phyloP scores from a whole-genome alignment of 208 protist genomes.

The Wallacemonas sp. region DNA sequence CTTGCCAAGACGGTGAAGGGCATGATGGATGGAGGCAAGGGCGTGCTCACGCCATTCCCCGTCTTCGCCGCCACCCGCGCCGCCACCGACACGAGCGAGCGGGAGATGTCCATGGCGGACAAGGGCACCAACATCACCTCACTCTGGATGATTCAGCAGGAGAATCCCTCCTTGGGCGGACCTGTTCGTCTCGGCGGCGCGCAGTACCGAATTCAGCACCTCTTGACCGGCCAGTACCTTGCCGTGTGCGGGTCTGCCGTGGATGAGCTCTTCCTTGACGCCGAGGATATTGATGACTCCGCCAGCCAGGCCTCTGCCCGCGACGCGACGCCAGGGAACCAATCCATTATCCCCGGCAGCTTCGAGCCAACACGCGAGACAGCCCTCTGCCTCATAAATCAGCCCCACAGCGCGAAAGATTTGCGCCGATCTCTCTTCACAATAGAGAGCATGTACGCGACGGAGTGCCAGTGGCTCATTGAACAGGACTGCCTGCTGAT shows the following conservation, averaged over 20 bases:
- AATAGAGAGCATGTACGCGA: conserved; percentile 57
- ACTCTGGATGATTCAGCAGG: conserved; percentile 72
- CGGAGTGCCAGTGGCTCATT: conserved; percentile 54
- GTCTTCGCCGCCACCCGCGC: conserved; percentile 27
- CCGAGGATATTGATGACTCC: conserved; percentile 23
- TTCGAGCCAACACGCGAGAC: conserved; percentile 35
- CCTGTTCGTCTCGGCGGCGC: conserved; percentile 35
- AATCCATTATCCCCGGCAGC: background rate
- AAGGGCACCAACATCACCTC: conserved; percentile 27
- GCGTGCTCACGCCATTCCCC: conserved; percentile 46
- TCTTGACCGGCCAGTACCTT: conserved; percentile 64
- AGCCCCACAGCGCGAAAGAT: conserved; percentile 45
- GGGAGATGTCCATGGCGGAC: conserved; percentile 26
- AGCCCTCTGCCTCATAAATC: conserved; percentile 58
- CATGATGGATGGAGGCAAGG: conserved; percentile 35
- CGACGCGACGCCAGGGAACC: background rate
- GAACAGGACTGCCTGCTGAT: conserved; percentile 68
- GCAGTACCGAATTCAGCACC: conserved; percentile 60
- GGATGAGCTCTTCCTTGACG: conserved; percentile 47
- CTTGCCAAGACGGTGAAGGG: conserved; percentile 19
- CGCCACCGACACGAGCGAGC: background rate
- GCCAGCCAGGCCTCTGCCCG: conserved; percentile 14
- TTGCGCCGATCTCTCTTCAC: conserved; percentile 56
- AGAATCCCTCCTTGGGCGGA: conserved; percentile 57
- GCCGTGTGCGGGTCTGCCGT: conserved; percentile 58